These are phyloP conservation scores for Xylariaceae sp. DNA, from an alignment of 2,329 filamentous ascomycete species.

Conservation along the genomic window DNA sequence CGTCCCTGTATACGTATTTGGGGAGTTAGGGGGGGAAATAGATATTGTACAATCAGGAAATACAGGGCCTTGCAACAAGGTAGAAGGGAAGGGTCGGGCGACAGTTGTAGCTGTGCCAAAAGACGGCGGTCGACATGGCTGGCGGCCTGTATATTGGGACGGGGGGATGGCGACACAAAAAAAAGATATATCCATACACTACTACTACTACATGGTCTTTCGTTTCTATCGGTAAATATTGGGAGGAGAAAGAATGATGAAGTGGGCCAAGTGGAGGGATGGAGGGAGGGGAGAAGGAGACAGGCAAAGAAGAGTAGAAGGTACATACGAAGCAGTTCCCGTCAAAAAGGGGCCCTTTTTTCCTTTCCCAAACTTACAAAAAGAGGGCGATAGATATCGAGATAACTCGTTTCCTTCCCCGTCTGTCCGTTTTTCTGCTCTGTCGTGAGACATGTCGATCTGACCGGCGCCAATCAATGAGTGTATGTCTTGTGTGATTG, in stretches of 20 bases:
- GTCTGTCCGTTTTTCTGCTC: neutral
- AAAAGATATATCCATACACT: neutral
- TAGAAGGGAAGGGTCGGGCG: neutral
- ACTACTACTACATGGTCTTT: neutral
- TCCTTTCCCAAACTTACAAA: neutral
- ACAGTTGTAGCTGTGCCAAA: conserved; percentile 1
- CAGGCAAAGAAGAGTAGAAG: neutral
- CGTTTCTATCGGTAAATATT: neutral
- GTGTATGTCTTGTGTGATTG: too few species aligned
- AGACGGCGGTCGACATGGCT: neutral
- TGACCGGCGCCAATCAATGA: too few species aligned
- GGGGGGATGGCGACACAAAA: neutral
- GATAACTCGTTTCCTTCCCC: neutral
- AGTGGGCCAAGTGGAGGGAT: neutral
- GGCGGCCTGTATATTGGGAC: conserved; percentile 5
- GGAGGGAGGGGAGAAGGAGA: neutral
- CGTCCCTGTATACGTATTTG: conserved; percentile 20
- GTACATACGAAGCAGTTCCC: neutral
- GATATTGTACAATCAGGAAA: conserved; percentile 11
- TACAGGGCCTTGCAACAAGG: conserved; percentile 6
- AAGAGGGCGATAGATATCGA: neutral
- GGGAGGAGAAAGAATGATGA: neutral
- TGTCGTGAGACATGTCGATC: neutral
- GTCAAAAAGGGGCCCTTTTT: neutral
- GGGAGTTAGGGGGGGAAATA: conserved; percentile 12